Percentiles rank a stretch among this genome's conserved stretches.
Conservation (phyloP, 1,139 yeast genomes). For the Kodamaea anthophila region DNA sequence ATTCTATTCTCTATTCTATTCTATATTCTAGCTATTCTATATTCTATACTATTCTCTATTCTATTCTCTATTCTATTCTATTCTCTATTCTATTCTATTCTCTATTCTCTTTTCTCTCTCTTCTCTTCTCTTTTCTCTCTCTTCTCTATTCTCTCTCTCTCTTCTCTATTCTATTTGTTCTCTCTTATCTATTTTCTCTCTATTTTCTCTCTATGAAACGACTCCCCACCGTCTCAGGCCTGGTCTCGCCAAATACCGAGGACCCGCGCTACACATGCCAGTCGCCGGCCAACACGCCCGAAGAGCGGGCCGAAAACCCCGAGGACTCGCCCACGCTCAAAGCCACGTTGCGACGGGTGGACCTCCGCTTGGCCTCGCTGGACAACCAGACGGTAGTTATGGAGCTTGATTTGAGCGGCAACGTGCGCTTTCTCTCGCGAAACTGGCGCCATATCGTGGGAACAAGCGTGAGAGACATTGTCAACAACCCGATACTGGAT, state of each 20-base stretch:
- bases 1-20: no score
- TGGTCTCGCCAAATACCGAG: constrained; percentile 23
- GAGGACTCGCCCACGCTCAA: constrained; percentile 1
- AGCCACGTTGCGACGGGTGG: constrained; percentile 30
- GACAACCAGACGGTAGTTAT: constrained; percentile 76
- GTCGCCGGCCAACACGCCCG: no score
- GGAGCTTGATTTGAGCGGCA: constrained; percentile 78
- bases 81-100: no score
- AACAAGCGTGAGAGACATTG: constrained; percentile 49
- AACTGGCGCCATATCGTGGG: constrained; percentile 79
- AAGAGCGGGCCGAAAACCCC: no score
- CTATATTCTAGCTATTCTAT: no score
- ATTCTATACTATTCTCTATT: no score
- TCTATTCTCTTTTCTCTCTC: no score
- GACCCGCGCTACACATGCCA: not conserved
- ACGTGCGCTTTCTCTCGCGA: constrained; percentile 64
- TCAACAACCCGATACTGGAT: constrained; percentile 55
- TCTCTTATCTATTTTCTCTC: not conserved
- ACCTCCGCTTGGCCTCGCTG: constrained; percentile 50
- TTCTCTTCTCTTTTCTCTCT: not conserved
- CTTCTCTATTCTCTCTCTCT: not conserved
- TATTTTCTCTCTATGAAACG: not conserved
- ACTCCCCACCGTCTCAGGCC: constrained; percentile 10
- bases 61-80: no score
- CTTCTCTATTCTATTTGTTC: not conserved